Conservation (phyloP, 805 yeast genomes). For the Tetrapisispora arboricola region DNA sequence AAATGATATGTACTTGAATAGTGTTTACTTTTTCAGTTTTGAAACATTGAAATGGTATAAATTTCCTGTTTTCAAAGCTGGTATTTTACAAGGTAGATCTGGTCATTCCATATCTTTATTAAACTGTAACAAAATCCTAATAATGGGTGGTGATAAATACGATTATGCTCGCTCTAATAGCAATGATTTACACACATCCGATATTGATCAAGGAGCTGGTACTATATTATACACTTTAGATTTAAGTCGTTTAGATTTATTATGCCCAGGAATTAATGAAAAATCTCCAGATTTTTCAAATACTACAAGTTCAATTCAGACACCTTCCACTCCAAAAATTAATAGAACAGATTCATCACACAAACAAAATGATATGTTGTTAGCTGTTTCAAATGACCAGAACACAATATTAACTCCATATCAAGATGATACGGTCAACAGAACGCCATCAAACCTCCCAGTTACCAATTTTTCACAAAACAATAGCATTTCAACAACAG, state of each 20-base stretch:
- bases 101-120: conserved; percentile 82
- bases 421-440: not conserved
- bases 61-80: conserved; percentile 35
- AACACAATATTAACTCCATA: conserved; percentile 3
- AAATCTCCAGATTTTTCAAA: conserved; percentile 2
- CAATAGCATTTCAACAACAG: not conserved
- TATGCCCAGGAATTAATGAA: conserved; percentile 31
- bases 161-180: conserved; percentile 48
- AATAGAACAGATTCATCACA: not conserved
- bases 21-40: conserved; percentile 67
- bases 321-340: not conserved
- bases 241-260: conserved; percentile 27
- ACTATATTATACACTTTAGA: conserved; percentile 59
- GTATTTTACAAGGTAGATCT: conserved; percentile 70
- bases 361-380: not conserved
- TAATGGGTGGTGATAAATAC: conserved; percentile 87
- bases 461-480: not conserved
- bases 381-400: not conserved
- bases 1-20: conserved; percentile 56
- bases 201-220: conserved; percentile 43
- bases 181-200: conserved; percentile 43
- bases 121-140: conserved; percentile 54
- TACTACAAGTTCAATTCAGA: not conserved
- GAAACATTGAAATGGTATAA: conserved; percentile 63
- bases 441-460: not conserved